These are phyloP conservation scores for Aspergillaceae sp. DNA, from an alignment of 2,329 filamentous ascomycete species.

Conservation along the genomic window DNA sequence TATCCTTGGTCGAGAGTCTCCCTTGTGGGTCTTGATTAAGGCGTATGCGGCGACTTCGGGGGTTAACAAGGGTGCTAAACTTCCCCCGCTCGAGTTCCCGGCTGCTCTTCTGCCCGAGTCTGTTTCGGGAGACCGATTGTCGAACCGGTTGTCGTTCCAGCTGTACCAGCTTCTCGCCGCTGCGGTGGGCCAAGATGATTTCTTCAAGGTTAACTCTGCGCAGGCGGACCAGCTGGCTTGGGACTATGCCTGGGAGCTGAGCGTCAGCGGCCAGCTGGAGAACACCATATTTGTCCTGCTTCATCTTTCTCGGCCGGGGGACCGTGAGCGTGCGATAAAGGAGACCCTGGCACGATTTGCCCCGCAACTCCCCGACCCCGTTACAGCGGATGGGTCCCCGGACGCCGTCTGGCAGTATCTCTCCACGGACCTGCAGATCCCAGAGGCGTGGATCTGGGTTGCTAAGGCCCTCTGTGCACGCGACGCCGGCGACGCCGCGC, in stretches of 20 bases:
- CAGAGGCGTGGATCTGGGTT: conserved; percentile 72
- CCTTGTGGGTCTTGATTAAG: conserved; percentile 80
- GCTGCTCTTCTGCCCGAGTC: conserved; percentile 68
- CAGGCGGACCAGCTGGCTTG: conserved; percentile 59
- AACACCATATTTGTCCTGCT: conserved; percentile 69
- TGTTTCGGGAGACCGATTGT: conserved; percentile 63
- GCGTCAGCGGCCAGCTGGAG: conserved; percentile 55
- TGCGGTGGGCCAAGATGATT: conserved; percentile 36
- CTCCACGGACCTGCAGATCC: conserved; percentile 59
- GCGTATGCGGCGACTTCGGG: conserved; percentile 53
- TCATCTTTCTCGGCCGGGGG: conserved; percentile 57
- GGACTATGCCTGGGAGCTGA: conserved; percentile 48
- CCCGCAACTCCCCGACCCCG: conserved; percentile 51
- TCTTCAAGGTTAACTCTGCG: conserved; percentile 46
- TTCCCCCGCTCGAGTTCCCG: conserved; percentile 47
- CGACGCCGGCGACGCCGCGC: conserved; percentile 57
- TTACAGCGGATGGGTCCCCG: conserved; percentile 38
- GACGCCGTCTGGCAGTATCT: conserved; percentile 50
- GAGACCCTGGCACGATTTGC: conserved; percentile 68
- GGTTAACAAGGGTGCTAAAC: conserved; percentile 18
- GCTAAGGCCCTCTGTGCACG: conserved; percentile 78
- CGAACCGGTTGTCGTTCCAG: conserved; percentile 75
- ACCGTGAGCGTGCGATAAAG: conserved; percentile 59
- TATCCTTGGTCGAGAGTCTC: conserved; percentile 53
- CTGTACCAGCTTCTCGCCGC: conserved; percentile 59